Base-by-base conservation (phyloP, 306 rosid species). In the Fragaria iinumae region DNA sequence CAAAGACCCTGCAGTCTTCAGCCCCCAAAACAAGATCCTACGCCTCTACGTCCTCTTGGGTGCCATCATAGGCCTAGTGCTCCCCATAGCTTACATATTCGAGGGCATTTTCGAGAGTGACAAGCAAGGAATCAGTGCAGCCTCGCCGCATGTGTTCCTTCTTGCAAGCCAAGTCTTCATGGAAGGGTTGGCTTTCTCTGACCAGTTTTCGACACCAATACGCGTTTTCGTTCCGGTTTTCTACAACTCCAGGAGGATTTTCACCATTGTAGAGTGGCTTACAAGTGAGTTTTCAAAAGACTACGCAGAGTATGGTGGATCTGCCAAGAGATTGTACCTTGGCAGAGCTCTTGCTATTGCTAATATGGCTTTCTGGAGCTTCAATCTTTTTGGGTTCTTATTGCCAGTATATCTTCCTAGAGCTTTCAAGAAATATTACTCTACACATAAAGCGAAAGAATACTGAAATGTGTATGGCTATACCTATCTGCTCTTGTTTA, bases 401-500 rank as follows among this genome's bases (percentile, higher is more conserved):
- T 76, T 96, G 79, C 99, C 98, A 66, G 85, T 96, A 74, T 96
- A 92, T 91, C 88, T 96, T 74, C 99, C 99, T 0, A 92, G 63
- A 69, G 98, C 91, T 80, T 92, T 96, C 49, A 89, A 87, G 83
- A 56, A 69, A 50, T 92, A 95, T 79, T 90, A 88, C 81, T 83
- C 89, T 11, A 48, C 47, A 0, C 70, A 55, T 11, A 89, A 92
- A 74, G 77, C 60, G 57, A 81, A 84, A 70, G 83, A 83, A 6
- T 80, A 73, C 75, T 65, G 39, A 77, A 14, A 17, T 49, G 56
- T 9, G 4, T 12, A 7, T 18, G 1, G 48, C 29, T 21, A 44
- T 20, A 63, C 1, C 23, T 5, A 11, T 34, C 41, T 12, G 5
- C 32, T 67, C 29, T 21, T 10, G 65, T 27, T 21, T 57, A 6